phyloP scores from a whole-genome alignment of 345 rosid species.

The Cardamine occulta region DNA sequence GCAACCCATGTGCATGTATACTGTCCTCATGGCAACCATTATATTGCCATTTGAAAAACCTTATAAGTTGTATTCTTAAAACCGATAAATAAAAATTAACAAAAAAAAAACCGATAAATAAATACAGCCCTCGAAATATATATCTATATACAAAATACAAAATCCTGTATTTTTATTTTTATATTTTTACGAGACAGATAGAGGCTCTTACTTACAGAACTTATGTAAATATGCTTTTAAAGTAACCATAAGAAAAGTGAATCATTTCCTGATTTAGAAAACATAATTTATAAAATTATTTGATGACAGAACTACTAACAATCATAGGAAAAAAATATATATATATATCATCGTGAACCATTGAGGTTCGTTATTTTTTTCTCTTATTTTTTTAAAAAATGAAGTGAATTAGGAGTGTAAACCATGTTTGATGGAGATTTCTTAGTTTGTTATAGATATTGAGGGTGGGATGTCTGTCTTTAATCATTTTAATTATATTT shows the following conservation, averaged over 20 bases:
- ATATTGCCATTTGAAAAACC: constrained; percentile 22
- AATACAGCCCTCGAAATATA: not conserved
- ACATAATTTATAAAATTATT: not conserved
- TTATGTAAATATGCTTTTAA: not conserved
- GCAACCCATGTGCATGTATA: constrained; percentile 47
- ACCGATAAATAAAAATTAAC: not conserved
- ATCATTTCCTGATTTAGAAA: not conserved
- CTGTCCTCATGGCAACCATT: constrained; percentile 40
- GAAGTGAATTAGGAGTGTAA: constrained; percentile 33
- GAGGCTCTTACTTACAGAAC: not conserved
- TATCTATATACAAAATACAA: not conserved
- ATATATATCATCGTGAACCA: constrained; percentile 10
- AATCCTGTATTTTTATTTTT: not conserved
- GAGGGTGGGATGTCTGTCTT: constrained; percentile 45
- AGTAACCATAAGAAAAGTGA: not conserved
- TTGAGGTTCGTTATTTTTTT: constrained; percentile 10
- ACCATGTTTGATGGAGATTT: constrained; percentile 32
- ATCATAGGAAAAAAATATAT: not conserved
- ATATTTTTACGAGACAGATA: not conserved
- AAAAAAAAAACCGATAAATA: too few species aligned
- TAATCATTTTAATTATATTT: constrained; percentile 11
- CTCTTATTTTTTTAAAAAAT: not conserved
- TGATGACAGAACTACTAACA: not conserved
- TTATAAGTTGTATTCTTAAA: constrained; percentile 21
- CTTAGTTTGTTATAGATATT: constrained; percentile 23